phyloP scores from a whole-genome alignment of 345 rosid genomes.

The Aquilaria yunnanensis region DNA sequence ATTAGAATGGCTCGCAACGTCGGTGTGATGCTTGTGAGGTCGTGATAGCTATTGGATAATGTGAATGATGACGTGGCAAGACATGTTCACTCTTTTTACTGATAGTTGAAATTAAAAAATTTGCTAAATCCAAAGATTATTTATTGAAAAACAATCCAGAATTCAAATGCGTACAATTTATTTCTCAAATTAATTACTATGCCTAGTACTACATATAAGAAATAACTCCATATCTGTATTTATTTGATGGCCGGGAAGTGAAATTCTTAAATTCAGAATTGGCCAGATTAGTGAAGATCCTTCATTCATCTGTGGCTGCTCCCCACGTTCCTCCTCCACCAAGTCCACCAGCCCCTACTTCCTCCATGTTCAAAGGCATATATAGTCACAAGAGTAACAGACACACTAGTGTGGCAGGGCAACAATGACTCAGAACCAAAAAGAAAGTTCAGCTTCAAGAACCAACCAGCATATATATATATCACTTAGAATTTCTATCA shows the following conservation, averaged over 20 bases:
- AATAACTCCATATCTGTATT: neutral
- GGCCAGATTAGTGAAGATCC: conserved; percentile 25
- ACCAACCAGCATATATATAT: too few relatives aligned
- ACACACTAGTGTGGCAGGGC: too few relatives aligned
- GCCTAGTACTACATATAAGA: too few relatives aligned
- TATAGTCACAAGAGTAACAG: neutral
- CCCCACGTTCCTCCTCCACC: conserved; percentile 29
- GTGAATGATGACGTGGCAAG: conserved; percentile 20
- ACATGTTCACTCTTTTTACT: too few relatives aligned
- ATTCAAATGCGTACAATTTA: too few relatives aligned
- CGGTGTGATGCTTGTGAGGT: conserved; percentile 1
- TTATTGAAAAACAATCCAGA: too few relatives aligned
- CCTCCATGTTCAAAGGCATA: conserved; percentile 6
- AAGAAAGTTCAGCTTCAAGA: too few relatives aligned
- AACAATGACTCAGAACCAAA: too few relatives aligned
- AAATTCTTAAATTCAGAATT: conserved; percentile 19
- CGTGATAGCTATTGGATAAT: conserved; percentile 23
- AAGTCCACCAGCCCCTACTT: conserved; percentile 23
- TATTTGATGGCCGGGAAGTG: conserved; percentile 19
- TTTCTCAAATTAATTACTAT: too few relatives aligned
- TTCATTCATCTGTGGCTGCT: conserved; percentile 25
- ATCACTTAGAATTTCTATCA: too few relatives aligned
- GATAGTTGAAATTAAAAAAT: neutral
- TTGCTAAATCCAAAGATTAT: too few relatives aligned
- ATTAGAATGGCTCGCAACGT: conserved; percentile 16